Evolutionary conservation across 768 basidiomycete genomes (phyloP).

Genomic region (Lyophyllum semitale): DNA sequence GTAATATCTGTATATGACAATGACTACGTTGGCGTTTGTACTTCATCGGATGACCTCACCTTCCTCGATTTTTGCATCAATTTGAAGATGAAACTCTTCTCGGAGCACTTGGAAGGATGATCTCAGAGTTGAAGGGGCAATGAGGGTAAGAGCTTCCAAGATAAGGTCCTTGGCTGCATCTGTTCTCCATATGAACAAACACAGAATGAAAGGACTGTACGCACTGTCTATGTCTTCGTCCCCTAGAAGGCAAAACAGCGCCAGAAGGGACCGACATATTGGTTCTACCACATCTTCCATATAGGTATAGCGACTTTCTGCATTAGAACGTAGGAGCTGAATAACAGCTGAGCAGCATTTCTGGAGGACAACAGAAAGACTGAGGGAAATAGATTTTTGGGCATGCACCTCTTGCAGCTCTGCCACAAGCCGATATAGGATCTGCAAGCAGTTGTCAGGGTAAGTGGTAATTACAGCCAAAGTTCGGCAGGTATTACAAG

Average conservation of each 20-base stretch:
- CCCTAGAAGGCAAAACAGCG: slow-evolving; percentile 28
- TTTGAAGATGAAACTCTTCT: slow-evolving; percentile 22
- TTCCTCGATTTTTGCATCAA: slow-evolving; percentile 32
- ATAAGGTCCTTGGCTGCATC: slow-evolving; percentile 33
- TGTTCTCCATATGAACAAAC: not conserved
- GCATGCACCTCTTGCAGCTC: slow-evolving; percentile 7
- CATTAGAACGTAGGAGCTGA: slow-evolving; percentile 23
- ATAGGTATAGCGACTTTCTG: slow-evolving; percentile 3
- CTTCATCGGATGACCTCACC: slow-evolving; percentile 21
- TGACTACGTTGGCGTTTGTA: not conserved
- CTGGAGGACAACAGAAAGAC: slow-evolving; percentile 24
- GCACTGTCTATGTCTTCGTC: slow-evolving; percentile 24
- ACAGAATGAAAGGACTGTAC: slow-evolving; percentile 2
- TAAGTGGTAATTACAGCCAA: not conserved
- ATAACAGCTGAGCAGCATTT: slow-evolving; percentile 29
- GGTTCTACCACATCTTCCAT: slow-evolving; percentile 19
- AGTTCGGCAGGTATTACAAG: slow-evolving; percentile 6
- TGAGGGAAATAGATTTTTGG: slow-evolving; percentile 2
- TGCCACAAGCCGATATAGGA: slow-evolving; percentile 23
- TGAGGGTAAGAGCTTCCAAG: slow-evolving; percentile 30
- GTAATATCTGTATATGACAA: slow-evolving; percentile 3
- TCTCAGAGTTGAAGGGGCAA: slow-evolving; percentile 16
- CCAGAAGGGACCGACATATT: slow-evolving; percentile 28
- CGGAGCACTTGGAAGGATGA: slow-evolving; percentile 19
- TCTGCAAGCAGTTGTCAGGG: slow-evolving; percentile 19